A percentile compares a stretch with the other conserved stretches of the same genome.
Conservation (phyloP, 2,329 filamentous ascomycete species). For the Fusarium sp. region DNA sequence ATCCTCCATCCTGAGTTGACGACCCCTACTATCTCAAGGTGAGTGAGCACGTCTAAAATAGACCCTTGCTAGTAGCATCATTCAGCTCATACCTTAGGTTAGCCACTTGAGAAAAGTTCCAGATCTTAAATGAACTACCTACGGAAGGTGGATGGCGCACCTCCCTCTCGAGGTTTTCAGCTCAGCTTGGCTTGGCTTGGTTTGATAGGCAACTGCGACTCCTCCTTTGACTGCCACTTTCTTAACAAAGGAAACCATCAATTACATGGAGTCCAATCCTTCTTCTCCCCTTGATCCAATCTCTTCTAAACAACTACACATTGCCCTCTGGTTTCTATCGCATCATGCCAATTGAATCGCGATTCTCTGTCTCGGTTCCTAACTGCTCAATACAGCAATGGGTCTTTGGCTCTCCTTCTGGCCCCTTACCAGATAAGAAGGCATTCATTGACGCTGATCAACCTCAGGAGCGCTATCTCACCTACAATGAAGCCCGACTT, state of each 20-base stretch:
- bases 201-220: constrained; percentile 19
- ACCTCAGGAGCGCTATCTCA: constrained; percentile 78
- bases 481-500: constrained; percentile 74
- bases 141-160: constrained; percentile 28
- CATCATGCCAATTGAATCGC: constrained; percentile 64
- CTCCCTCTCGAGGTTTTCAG: constrained; percentile 26
- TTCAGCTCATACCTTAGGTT: constrained; percentile 17
- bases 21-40: neutral
- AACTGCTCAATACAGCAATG: constrained; percentile 68
- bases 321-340: neutral
- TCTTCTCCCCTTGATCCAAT: neutral
- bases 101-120: constrained; percentile 7
- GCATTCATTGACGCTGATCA: constrained; percentile 75
- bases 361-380: constrained; percentile 62
- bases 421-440: constrained; percentile 60
- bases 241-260: constrained; percentile 3
- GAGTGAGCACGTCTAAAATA: neutral
- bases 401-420: constrained; percentile 67
- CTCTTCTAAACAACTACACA: neutral
- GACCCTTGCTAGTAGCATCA: constrained; percentile 9
- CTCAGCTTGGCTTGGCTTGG: constrained; percentile 30
- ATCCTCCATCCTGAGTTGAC: constrained; percentile 2
- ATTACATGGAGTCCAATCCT: neutral
- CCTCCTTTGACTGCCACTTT: constrained; percentile 7
- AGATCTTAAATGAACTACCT: constrained; percentile 38